phyloP scores from a whole-genome alignment of 2,329 filamentous ascomycete genomes.

The Cercospora zeina region DNA sequence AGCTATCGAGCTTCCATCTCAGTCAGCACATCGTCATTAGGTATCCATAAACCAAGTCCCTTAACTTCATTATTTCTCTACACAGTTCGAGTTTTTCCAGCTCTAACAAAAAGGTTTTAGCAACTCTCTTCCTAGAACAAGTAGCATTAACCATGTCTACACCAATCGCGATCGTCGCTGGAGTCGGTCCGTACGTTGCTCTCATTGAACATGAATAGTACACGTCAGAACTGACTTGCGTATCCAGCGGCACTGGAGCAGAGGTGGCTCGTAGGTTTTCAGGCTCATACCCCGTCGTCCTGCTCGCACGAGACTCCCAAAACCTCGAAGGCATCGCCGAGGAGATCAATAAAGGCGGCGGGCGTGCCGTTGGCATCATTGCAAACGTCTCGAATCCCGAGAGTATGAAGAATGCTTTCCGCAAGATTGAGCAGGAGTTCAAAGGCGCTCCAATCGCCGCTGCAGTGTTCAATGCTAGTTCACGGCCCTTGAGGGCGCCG shows the following conservation, averaged over 20 bases:
- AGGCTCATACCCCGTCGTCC: conserved; percentile 66
- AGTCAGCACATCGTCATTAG: neutral
- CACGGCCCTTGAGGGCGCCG: conserved; percentile 57
- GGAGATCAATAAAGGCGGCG: conserved; percentile 66
- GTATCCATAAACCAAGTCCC: too few species aligned
- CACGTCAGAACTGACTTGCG: neutral
- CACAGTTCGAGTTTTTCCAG: conserved; percentile 1
- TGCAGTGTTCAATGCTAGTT: conserved; percentile 68
- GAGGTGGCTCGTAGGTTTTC: conserved; percentile 60
- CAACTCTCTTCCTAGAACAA: neutral
- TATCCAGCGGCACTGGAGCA: conserved; percentile 57
- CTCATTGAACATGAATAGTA: conserved; percentile 4
- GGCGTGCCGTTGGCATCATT: conserved; percentile 66
- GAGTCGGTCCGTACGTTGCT: conserved; percentile 12
- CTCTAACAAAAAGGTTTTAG: conserved; percentile 1
- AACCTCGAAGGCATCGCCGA: conserved; percentile 63
- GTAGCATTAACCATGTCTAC: conserved; percentile 7
- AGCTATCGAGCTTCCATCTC: conserved; percentile 3
- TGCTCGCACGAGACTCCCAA: conserved; percentile 66
- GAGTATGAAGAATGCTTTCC: conserved; percentile 60
- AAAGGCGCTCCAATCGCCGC: conserved; percentile 47
- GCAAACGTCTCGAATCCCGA: conserved; percentile 60
- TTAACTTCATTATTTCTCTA: conserved; percentile 2
- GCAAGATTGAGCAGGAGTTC: conserved; percentile 60
- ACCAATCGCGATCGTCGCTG: conserved; percentile 12